These are phyloP conservation scores for Sisymbrium altissimum DNA, from an alignment of 345 rosid species.

Conservation along the genomic window DNA sequence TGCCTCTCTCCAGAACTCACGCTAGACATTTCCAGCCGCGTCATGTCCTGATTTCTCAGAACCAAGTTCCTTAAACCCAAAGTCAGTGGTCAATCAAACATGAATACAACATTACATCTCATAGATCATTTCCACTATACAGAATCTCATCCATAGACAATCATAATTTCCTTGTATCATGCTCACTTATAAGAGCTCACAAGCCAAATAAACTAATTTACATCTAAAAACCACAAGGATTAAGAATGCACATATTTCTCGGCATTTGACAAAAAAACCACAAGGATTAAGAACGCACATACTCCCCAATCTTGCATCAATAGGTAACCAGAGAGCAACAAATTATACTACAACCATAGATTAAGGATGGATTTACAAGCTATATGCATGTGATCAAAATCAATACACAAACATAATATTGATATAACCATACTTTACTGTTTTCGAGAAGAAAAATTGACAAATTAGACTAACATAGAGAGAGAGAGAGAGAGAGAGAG, in stretches of 20 bases:
- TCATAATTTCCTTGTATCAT: background rate
- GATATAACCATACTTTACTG: too few species aligned
- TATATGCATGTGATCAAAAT: too few species aligned
- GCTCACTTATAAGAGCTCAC: background rate
- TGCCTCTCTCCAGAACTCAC: conserved; percentile 86
- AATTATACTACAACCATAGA: too few species aligned
- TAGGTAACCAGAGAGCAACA: too few species aligned
- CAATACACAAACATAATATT: too few species aligned
- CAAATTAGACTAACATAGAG: too few species aligned
- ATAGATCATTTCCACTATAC: background rate
- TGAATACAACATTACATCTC: background rate
- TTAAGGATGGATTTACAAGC: too few species aligned
- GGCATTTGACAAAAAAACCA: too few species aligned
- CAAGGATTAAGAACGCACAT: too few species aligned
- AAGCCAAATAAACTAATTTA: conserved; percentile 8
- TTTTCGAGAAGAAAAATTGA: too few species aligned
- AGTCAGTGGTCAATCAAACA: conserved; percentile 39
- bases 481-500: too few species aligned
- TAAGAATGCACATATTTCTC: conserved; percentile 37
- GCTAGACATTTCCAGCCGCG: conserved; percentile 79
- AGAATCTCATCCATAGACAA: conserved; percentile 5
- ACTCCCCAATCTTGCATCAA: too few species aligned
- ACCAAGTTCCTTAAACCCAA: conserved; percentile 90
- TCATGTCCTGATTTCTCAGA: conserved; percentile 95
- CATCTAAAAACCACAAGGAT: background rate